These are phyloP conservation scores for Xylariomycetidae sp. DNA, from an alignment of 2,329 filamentous ascomycete genomes.

Conservation along the genomic window DNA sequence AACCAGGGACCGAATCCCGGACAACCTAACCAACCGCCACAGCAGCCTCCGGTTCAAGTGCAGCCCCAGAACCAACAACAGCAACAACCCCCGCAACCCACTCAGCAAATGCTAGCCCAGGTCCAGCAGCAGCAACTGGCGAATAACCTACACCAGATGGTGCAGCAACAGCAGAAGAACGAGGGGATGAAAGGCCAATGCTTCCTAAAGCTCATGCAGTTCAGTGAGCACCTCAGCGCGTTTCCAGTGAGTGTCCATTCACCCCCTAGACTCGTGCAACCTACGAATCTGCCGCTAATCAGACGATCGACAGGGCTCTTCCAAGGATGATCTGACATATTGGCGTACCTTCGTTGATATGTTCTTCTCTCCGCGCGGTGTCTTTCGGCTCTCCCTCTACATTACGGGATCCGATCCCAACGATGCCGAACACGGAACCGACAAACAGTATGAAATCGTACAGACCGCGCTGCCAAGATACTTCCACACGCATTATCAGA, in stretches of 20 bases:
- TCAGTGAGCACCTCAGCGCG: constrained; percentile 57
- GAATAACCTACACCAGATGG: constrained; percentile 21
- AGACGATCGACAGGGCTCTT: constrained; percentile 39
- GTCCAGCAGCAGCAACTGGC: constrained; percentile 33
- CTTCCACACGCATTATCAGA: constrained; percentile 84
- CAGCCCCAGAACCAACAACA: constrained; percentile 25
- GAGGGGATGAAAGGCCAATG: constrained; percentile 53
- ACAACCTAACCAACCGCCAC: constrained; percentile 27
- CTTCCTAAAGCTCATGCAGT: constrained; percentile 56
- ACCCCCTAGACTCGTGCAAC: no score
- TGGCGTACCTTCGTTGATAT: constrained; percentile 77
- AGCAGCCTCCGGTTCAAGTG: constrained; percentile 22
- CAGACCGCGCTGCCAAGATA: constrained; percentile 80
- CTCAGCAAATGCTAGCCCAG: constrained; percentile 21
- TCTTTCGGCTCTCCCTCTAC: constrained; percentile 69
- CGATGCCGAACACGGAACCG: constrained; percentile 46
- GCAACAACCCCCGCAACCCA: constrained; percentile 23
- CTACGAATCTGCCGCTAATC: no score
- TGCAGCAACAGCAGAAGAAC: constrained; percentile 43
- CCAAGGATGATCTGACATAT: constrained; percentile 64
- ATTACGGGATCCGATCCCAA: constrained; percentile 34
- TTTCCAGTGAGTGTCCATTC: constrained; percentile 43
- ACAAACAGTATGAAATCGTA: constrained; percentile 84
- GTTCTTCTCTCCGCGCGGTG: constrained; percentile 75
- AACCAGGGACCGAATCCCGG: constrained; percentile 27